A percentile compares a stretch with the other conserved stretches of the same genome.
These are phyloP conservation scores for Marasmius fiardii DNA, from an alignment of 1,284 basidiomycete species.

Conservation along the genomic window DNA sequence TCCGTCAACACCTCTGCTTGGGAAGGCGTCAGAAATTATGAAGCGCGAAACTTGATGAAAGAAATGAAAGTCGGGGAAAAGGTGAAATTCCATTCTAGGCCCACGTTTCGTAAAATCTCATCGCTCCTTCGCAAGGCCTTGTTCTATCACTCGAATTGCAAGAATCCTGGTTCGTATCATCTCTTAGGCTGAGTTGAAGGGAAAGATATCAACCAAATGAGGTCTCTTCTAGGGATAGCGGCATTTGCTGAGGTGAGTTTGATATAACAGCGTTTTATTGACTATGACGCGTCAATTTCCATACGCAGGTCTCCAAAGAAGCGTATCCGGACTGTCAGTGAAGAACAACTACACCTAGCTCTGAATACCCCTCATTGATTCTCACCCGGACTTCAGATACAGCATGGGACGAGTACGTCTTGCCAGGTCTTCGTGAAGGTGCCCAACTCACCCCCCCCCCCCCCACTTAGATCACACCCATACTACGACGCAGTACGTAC, in stretches of 20 bases:
- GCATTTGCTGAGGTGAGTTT: constrained; percentile 72
- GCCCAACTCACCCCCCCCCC: constrained; percentile 6
- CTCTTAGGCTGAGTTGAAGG: not conserved
- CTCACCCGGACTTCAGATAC: constrained; percentile 55
- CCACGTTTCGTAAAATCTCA: not conserved
- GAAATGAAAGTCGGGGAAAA: constrained; percentile 86
- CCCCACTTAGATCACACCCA: constrained; percentile 62
- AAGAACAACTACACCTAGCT: not conserved
- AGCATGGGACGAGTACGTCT: constrained; percentile 79
- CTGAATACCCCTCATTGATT: constrained; percentile 7
- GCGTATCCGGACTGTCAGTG: constrained; percentile 87
- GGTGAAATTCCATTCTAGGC: constrained; percentile 35
- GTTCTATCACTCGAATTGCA: constrained; percentile 94
- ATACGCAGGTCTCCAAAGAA: constrained; percentile 66
- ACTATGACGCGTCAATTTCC: not conserved
- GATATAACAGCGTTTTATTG: constrained; percentile 4
- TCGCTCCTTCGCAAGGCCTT: constrained; percentile 41
- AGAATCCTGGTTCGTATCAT: constrained; percentile 64
- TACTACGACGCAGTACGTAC: constrained; percentile 78
- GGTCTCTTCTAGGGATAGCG: constrained; percentile 62
- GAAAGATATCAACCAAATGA: not conserved
- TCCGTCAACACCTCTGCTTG: constrained; percentile 71
- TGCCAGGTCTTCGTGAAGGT: constrained; percentile 7
- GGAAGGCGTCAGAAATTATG: constrained; percentile 92
- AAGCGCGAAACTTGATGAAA: constrained; percentile 91